Conservation (phyloP, 2,329 filamentous ascomycete genomes). For the Hymenoscyphus scutula region DNA sequence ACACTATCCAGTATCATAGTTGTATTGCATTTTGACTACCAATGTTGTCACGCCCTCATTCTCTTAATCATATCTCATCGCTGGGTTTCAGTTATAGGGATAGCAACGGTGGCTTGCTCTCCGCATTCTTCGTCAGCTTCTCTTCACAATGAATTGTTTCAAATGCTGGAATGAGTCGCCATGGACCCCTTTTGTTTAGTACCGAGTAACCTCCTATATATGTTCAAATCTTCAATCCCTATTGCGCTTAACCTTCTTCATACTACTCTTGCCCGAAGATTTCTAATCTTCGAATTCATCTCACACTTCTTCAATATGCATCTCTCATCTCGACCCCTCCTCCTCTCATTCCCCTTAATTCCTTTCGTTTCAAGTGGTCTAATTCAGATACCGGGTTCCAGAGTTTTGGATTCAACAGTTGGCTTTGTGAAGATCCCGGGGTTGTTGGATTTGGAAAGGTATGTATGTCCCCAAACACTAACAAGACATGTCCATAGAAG, state of each 20-base stretch:
- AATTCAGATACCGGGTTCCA: not conserved
- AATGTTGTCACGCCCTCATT: too few relatives aligned
- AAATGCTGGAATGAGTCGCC: not conserved
- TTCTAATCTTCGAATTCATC: not conserved
- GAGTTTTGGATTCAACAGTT: not conserved
- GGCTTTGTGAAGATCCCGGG: not conserved
- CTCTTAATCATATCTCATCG: not conserved
- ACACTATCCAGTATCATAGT: too few relatives aligned
- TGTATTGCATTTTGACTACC: too few relatives aligned
- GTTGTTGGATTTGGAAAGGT: not conserved
- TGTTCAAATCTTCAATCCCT: not conserved
- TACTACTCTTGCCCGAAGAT: not conserved
- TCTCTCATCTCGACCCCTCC: not conserved
- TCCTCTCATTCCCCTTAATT: not conserved
- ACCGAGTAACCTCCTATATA: not conserved
- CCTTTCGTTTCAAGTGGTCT: not conserved
- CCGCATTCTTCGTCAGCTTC: not conserved
- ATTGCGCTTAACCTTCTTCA: not conserved
- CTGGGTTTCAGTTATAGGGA: not conserved
- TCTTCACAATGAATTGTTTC: not conserved
- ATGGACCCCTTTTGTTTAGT: not conserved
- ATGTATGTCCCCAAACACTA: constrained; percentile 3
- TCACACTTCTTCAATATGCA: not conserved
- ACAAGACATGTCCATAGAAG: not conserved
- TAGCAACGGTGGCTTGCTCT: not conserved